Conservation (phyloP, 169 alveolate genomes). For the Ichthyophthirius multifiliis region DNA sequence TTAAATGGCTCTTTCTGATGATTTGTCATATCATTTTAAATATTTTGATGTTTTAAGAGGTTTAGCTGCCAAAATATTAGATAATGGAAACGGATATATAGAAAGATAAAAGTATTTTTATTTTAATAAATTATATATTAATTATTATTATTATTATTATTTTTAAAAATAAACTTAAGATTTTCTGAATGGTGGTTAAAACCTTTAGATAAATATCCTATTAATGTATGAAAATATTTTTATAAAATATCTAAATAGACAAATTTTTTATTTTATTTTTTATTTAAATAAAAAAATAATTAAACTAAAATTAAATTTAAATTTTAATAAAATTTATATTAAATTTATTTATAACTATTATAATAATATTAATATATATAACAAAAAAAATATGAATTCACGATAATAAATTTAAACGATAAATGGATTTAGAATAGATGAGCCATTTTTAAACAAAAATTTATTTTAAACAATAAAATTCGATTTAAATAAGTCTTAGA, state of each 20-base stretch:
- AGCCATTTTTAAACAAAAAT: background rate
- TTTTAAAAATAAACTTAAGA: background rate
- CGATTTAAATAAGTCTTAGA: background rate
- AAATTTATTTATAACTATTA: too few relatives aligned
- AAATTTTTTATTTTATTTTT: background rate
- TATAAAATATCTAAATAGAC: background rate
- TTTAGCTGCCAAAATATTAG: conserved; percentile 22
- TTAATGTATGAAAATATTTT: background rate
- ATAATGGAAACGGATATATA: conserved; percentile 18
- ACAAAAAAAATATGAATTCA: background rate
- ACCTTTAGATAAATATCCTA: conserved; percentile 22
- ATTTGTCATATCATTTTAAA: conserved; percentile 46
- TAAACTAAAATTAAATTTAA: background rate
- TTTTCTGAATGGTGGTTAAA: conserved; percentile 46
- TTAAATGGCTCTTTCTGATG: conserved; percentile 50
- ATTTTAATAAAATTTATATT: background rate
- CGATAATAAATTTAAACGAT: background rate
- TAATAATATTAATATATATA: too few relatives aligned
- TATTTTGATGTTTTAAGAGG: conserved; percentile 44
- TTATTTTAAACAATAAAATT: background rate
- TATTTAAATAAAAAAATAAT: background rate
- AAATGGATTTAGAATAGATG: background rate
- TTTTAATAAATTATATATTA: background rate
- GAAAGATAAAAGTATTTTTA: conserved; percentile 35
- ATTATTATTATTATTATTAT: background rate